Conservation (phyloP, 2,329 filamentous ascomycete genomes). For the Aaosphaeria pasadenensis region DNA sequence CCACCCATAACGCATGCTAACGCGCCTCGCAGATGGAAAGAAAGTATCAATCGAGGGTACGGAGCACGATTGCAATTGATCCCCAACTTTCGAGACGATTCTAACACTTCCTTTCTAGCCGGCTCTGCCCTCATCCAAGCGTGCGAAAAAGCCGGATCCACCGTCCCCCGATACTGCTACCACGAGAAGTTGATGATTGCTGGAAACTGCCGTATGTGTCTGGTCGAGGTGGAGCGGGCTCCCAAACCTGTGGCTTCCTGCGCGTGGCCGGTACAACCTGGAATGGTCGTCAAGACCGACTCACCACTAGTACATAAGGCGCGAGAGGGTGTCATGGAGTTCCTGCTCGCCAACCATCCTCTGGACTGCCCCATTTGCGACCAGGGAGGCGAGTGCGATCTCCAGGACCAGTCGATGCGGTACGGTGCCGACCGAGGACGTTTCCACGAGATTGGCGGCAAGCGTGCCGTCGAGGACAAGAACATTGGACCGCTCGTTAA, state of each 20-base stretch:
- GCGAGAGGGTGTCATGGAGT: constrained; percentile 98
- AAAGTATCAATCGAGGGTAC: constrained; percentile 97
- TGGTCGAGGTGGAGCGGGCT: constrained; percentile 94
- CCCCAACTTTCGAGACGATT: constrained; percentile 6
- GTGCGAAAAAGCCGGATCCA: constrained; percentile 94
- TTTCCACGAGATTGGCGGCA: constrained; percentile 93
- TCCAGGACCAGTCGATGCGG: constrained; percentile 99
- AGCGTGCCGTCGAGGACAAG: constrained; percentile 98
- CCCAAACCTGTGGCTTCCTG: constrained; percentile 98
- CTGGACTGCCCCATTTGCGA: constrained; percentile 97
- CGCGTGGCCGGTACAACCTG: constrained; percentile 96
- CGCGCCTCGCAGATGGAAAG: constrained; percentile 72
- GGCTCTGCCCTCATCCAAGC: constrained; percentile 97
- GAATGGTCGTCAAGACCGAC: constrained; percentile 99
- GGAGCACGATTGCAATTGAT: background rate
- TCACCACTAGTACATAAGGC: constrained; percentile 96
- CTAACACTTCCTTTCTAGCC: constrained; percentile 55
- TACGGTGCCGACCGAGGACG: constrained; percentile 94
- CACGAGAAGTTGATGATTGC: constrained; percentile 99
- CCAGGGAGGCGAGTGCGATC: constrained; percentile 97
- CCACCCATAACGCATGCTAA: constrained; percentile 29
- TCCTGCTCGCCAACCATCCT: constrained; percentile 92
- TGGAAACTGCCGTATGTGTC: constrained; percentile 99
- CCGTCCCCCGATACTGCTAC: constrained; percentile 96
- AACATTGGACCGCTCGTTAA: constrained; percentile 98